phyloP scores from a whole-genome alignment of 768 basidiomycete genomes.

The Lentinula boryana region DNA sequence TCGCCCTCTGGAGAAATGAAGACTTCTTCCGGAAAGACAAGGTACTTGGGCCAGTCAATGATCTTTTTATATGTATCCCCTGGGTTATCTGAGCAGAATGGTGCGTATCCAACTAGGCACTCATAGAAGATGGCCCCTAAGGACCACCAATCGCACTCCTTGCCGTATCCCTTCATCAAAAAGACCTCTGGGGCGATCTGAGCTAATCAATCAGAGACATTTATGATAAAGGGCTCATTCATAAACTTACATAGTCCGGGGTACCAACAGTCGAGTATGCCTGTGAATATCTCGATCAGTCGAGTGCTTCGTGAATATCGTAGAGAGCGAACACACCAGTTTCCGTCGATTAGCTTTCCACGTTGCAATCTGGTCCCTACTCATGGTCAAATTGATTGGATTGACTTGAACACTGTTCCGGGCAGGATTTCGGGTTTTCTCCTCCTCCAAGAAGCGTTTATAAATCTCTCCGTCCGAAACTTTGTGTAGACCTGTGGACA shows the following conservation, averaged over 20 bases:
- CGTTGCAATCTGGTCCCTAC: slow-evolving; percentile 92
- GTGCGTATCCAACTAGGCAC: slow-evolving; percentile 95
- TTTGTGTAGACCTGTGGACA: slow-evolving; percentile 97
- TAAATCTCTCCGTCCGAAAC: slow-evolving; percentile 93
- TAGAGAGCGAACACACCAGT: slow-evolving; percentile 45
- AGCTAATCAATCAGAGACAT: not conserved
- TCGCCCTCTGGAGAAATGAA: slow-evolving; percentile 90
- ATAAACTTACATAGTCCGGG: slow-evolving; percentile 50
- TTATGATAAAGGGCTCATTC: slow-evolving; percentile 6
- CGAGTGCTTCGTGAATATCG: not conserved
- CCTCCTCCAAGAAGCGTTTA: slow-evolving; percentile 81
- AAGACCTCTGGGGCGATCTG: slow-evolving; percentile 98
- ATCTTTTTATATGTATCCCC: slow-evolving; percentile 99
- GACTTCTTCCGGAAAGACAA: slow-evolving; percentile 93
- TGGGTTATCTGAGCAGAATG: slow-evolving; percentile 96
- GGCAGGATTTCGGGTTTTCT: slow-evolving; percentile 56
- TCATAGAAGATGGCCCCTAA: slow-evolving; percentile 99
- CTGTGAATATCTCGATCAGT: slow-evolving; percentile 28
- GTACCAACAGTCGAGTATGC: slow-evolving; percentile 89
- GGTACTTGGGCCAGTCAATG: slow-evolving; percentile 88
- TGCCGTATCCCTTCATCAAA: slow-evolving; percentile 93
- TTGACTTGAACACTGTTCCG: slow-evolving; percentile 98
- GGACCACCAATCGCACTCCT: slow-evolving; percentile 99
- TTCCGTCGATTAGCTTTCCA: slow-evolving; percentile 99
- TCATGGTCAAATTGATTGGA: slow-evolving; percentile 96